These are phyloP conservation scores for Fusarium transvaalense DNA, from an alignment of 2,329 filamentous ascomycete species.

Conservation along the genomic window DNA sequence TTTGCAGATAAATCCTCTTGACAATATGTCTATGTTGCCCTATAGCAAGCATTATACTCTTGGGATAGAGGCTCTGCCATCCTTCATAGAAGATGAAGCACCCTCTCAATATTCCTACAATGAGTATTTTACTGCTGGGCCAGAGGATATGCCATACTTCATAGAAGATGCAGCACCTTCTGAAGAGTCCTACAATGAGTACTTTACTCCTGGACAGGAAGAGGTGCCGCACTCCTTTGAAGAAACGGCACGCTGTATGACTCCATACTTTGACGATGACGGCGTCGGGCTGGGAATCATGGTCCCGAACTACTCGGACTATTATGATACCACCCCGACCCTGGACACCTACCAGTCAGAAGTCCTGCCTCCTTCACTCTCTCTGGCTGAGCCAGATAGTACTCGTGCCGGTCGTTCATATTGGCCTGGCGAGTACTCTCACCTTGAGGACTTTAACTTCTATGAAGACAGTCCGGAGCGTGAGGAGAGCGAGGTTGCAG, in stretches of 20 bases:
- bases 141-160: background rate
- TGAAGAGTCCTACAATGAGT: background rate
- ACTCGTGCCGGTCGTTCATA: background rate
- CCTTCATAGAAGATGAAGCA: background rate
- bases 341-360: background rate
- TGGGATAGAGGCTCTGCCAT: background rate
- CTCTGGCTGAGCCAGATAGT: background rate
- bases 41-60: background rate
- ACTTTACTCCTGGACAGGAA: background rate
- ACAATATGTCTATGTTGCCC: background rate
- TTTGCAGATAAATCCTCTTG: background rate
- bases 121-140: background rate
- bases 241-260: background rate
- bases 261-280: background rate
- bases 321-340: background rate
- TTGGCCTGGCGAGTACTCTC: background rate
- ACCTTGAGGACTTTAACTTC: background rate
- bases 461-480: background rate
- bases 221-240: background rate
- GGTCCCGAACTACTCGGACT: background rate
- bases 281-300: background rate
- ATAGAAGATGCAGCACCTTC: background rate
- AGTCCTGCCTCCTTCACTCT: background rate
- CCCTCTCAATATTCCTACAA: background rate
- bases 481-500: background rate